phyloP scores from a whole-genome alignment of 2,329 filamentous ascomycete species.

The Fusarium torreyae region DNA sequence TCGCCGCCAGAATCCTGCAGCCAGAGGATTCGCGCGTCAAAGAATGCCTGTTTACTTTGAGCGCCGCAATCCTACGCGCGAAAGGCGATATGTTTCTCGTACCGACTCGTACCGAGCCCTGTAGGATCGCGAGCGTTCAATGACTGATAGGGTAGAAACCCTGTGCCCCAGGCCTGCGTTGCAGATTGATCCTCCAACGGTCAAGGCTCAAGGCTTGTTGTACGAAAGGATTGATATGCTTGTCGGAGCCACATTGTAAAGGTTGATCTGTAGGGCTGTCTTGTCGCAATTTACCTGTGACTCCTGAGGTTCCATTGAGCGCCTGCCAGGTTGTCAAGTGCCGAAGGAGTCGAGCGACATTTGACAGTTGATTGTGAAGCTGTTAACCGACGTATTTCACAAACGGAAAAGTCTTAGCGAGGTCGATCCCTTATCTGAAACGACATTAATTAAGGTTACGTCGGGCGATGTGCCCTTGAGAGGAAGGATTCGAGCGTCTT shows the following conservation, averaged over 20 bases:
- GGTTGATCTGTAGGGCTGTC: conserved; percentile 31
- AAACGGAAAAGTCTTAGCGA: conserved; percentile 15
- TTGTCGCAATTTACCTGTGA: conserved; percentile 7
- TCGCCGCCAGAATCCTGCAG: conserved; percentile 1
- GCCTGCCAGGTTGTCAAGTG: conserved; percentile 17
- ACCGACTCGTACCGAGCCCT: not conserved
- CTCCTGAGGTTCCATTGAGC: not conserved
- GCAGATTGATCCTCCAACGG: conserved; percentile 19
- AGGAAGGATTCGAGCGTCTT: conserved; percentile 11
- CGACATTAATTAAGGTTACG: conserved; percentile 34
- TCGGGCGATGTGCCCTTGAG: conserved; percentile 24
- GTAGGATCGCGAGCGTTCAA: not conserved
- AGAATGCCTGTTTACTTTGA: not conserved
- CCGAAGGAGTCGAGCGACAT: conserved; percentile 19
- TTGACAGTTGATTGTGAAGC: conserved; percentile 14
- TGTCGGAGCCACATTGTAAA: conserved; percentile 7
- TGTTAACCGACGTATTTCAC: conserved; percentile 17
- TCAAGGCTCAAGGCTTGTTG: not conserved
- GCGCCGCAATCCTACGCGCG: conserved; percentile 1
- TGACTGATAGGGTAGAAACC: conserved; percentile 15
- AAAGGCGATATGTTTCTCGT: conserved; percentile 11
- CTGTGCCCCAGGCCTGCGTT: conserved; percentile 35
- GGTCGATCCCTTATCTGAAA: conserved; percentile 42
- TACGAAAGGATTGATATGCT: not conserved
- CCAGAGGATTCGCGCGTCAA: not conserved